These are phyloP conservation scores for Madurella mycetomatis DNA, from an alignment of 2,329 filamentous ascomycete genomes.

Conservation along the genomic window DNA sequence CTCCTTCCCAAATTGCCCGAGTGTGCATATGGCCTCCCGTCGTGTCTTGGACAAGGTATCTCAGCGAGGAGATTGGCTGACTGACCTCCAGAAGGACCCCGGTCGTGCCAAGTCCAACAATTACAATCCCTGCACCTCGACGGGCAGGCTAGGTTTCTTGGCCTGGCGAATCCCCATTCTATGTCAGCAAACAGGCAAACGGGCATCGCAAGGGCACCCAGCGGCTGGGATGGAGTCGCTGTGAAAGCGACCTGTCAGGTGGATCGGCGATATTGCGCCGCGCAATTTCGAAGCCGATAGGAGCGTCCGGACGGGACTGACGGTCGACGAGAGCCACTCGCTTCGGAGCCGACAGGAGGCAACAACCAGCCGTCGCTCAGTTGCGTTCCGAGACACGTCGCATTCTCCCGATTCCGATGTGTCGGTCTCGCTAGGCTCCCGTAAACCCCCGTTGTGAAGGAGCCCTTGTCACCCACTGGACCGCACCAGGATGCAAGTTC, in stretches of 20 bases:
- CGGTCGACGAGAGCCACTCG: slow-evolving; percentile 8
- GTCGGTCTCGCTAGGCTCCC: background rate
- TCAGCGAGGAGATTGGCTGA: slow-evolving; percentile 25
- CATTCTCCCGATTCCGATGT: slow-evolving; percentile 6
- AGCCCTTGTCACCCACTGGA: slow-evolving; percentile 8
- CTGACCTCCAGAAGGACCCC: slow-evolving; percentile 29
- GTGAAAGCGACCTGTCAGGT: background rate
- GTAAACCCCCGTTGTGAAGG: slow-evolving; percentile 8
- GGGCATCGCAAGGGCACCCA: background rate
- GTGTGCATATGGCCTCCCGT: slow-evolving; percentile 16
- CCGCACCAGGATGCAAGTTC: slow-evolving; percentile 19
- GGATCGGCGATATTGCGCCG: background rate
- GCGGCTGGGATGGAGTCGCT: background rate
- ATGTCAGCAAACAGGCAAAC: slow-evolving; percentile 22
- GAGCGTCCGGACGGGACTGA: background rate
- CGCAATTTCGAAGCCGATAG: background rate
- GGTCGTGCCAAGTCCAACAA: slow-evolving; percentile 29
- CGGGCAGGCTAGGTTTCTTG: slow-evolving; percentile 18
- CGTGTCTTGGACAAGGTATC: slow-evolving; percentile 18
- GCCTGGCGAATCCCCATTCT: slow-evolving; percentile 20
- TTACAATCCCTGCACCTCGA: slow-evolving; percentile 23
- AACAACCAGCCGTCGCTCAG: background rate
- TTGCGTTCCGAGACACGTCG: background rate
- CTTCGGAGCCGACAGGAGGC: background rate
- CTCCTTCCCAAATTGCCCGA: slow-evolving; percentile 16